phyloP scores from a whole-genome alignment of 163 green algal genomes.

The Dunaliella salina region DNA sequence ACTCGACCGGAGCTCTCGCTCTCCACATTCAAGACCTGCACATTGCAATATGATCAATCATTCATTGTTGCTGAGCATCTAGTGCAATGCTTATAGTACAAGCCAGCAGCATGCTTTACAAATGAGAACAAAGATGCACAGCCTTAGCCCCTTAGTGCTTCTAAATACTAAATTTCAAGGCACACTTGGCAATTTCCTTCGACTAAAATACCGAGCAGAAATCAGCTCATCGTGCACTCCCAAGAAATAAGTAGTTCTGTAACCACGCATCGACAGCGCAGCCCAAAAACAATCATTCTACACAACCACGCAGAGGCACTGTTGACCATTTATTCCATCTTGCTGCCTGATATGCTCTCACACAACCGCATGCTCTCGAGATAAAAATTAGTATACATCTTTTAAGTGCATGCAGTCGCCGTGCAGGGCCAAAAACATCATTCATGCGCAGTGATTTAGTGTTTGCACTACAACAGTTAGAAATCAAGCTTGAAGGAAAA shows the following conservation, averaged over 20 bases:
- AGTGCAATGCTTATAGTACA: too few species aligned
- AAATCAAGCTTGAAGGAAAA: not conserved
- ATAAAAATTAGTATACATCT: not conserved
- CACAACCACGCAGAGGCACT: too few species aligned
- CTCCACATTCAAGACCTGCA: constrained; percentile 66
- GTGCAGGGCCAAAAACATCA: not conserved
- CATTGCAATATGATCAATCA: constrained; percentile 1
- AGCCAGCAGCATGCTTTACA: not conserved
- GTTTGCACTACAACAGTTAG: not conserved
- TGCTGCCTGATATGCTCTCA: too few species aligned
- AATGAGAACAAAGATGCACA: not conserved
- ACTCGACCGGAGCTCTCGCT: constrained; percentile 58
- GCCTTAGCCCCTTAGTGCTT: not conserved
- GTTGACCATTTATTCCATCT: too few species aligned
- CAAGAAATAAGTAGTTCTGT: too few species aligned
- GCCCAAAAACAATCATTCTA: too few species aligned
- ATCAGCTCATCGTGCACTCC: too few species aligned
- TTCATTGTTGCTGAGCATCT: not conserved
- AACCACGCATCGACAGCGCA: too few species aligned
- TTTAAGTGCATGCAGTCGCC: not conserved
- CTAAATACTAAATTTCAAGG: not conserved
- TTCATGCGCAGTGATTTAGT: too few species aligned
- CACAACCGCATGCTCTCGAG: not conserved
- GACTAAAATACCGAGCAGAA: too few species aligned
- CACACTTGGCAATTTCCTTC: not conserved